Evolutionary conservation across 2,329 filamentous ascomycete genomes (phyloP).

Genomic region (Talaromyces sp.): DNA sequence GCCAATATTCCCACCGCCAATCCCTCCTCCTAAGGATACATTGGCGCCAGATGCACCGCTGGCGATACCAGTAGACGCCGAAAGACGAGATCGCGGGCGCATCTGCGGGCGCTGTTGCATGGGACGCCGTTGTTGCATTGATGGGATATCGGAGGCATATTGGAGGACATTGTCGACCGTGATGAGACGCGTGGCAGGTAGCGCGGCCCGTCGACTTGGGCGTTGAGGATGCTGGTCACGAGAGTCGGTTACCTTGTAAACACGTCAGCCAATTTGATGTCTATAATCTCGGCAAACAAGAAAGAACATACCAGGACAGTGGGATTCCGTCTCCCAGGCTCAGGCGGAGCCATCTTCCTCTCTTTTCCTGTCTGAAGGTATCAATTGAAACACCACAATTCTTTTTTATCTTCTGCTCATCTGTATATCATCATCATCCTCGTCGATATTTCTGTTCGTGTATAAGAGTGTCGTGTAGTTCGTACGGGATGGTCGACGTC

Average conservation of each 20-base stretch:
- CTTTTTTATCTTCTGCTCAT: neutral
- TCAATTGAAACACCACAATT: neutral
- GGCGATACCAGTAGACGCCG: conserved; percentile 16
- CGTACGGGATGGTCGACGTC: neutral
- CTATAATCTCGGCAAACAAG: neutral
- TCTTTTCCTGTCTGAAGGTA: too few species aligned
- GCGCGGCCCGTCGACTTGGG: conserved; percentile 28
- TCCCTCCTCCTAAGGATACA: neutral
- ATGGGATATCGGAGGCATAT: conserved; percentile 90
- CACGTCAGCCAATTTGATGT: neutral
- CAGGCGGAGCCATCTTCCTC: conserved; percentile 12
- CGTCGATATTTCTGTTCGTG: neutral
- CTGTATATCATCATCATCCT: neutral
- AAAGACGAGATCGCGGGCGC: conserved; percentile 30
- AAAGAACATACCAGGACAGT: conserved; percentile 38
- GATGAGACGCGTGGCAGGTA: conserved; percentile 64
- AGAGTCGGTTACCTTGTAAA: conserved; percentile 43
- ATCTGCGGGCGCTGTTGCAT: conserved; percentile 32
- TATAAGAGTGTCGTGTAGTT: too few species aligned
- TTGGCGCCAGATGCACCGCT: neutral
- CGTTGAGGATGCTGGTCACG: conserved; percentile 34
- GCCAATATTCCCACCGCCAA: neutral
- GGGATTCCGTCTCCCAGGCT: conserved; percentile 38
- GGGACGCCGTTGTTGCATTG: conserved; percentile 76
- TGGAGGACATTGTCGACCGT: conserved; percentile 91